Evolutionary conservation across 2,329 filamentous ascomycete species (phyloP), one percentile per base, ranked within the genome.

Genomic region (Botrytis sinoallii): DNA sequence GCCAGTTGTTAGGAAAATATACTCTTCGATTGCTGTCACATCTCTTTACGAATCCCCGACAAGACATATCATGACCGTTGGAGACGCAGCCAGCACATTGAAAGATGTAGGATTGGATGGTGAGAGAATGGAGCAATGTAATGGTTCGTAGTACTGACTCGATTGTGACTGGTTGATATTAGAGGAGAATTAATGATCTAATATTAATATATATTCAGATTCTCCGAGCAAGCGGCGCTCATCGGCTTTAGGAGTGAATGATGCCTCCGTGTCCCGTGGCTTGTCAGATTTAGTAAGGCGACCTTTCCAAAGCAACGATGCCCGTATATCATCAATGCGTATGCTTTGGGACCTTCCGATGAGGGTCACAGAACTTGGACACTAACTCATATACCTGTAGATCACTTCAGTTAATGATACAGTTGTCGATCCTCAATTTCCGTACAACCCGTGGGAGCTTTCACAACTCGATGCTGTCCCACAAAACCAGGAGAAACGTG

Each of bases 11-110:
- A 40, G 40, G 22, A 46, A 70, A 29, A 12, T 55, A 46, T 42
- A 46, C 29, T 60, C 64, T 32, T 70, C 76, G 16, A 61, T 76
- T n/a, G 67, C 75, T 7, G 75, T 80, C 7, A 75, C 77, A 1
- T 77, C 79, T n/a, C 76, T 79, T 44, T 79, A 79, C 74, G 79
- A 81, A 57, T 78, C 76, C 35, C 73, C 70, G 18, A 70, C 77
- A 18, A 75, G 52, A 42, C 80, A 80, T 70, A 73, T 80, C 61
- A 80, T 81, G 76, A 79, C 75, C 52, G 35, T 80, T 42, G 78
- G 78, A 25, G 73, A 79, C 35, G 75, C 77, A 48, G 65, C 78
- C 20, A 59, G 64, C 7, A 42, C 40, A 42, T 69, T 70, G 22
- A 44, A 65, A 44, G 60, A 55, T 67, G 67, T 59, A 14, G 60